phyloP scores from a whole-genome alignment of 305 asterid genomes.

The Solanum hybrid region DNA sequence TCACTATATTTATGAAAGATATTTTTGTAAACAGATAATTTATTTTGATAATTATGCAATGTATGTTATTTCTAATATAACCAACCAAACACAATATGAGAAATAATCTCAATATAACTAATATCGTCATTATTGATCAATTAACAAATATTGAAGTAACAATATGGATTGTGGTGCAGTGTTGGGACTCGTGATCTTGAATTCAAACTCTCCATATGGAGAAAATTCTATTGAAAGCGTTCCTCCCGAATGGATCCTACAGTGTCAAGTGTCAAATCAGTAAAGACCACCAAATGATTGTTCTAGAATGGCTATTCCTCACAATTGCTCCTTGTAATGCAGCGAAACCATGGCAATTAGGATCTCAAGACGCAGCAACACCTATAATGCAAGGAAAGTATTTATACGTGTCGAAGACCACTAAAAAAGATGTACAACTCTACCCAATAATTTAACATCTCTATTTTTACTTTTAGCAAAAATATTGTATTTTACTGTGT shows the following conservation, averaged over 20 bases:
- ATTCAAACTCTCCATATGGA: no score
- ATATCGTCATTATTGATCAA: not conserved
- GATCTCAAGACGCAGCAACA: no score
- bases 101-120: no score
- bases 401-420: not conserved
- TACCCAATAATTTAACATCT: not conserved
- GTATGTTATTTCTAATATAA: not conserved
- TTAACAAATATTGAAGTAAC: not conserved
- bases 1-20: not conserved
- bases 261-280: not conserved
- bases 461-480: not conserved
- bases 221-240: no score
- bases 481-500: not conserved
- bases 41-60: not conserved
- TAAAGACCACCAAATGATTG: no score
- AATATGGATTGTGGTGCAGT: not conserved
- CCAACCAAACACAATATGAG: not conserved
- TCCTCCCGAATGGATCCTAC: not conserved
- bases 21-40: not conserved
- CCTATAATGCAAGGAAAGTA: not conserved
- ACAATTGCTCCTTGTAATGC: no score
- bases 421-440: not conserved
- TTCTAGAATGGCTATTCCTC: no score
- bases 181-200: accelerated
- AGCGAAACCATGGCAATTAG: no score